Evolutionary conservation across 179 eudicot species (phyloP), one percentile per base, ranked within the genome.

Genomic region (Heliamphora pulchella): DNA sequence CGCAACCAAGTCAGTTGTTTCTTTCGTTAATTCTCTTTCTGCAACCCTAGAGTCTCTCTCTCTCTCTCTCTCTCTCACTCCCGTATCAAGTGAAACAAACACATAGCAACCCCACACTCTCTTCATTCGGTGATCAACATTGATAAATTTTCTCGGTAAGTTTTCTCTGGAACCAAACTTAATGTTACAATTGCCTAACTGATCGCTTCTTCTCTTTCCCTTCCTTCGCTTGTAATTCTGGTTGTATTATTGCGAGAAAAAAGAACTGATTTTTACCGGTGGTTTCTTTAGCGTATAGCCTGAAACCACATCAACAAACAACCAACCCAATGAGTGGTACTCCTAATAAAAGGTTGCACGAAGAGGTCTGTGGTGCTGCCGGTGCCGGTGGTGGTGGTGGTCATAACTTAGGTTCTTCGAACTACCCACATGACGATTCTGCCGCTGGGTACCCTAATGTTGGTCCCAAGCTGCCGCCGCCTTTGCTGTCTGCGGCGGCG

Each of bases 281-380:
- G 64, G 22, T 74, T 74, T 74, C 8, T 31, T 31, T 31, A 31
- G 31, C 39, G 18, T 73, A 58, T 18, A 47, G 75, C 8, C 18
- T 48, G 17, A 4, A 51, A 2, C 59, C 43, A 13, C n/a, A 14
- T 17, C 20, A 7, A 15, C 50, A 6, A 74, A 22, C 44, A 8
- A 20, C 10, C 46, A 14, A 13, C 70, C 80, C 50, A 8, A 87
- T 87, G 90, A 87, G 88, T 82, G 72, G 74, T 78, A 78, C 90
- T 58, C 87, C 90, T 1, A 85, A 58, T 73, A 87, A 83, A 71
- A 85, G 86, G 76, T 67, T 81, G 68, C 87, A 83, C 18, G 88
- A 85, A 58, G 86, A 87, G 67, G 68, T 47, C 5, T 80, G 81
- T 9, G 85, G 86, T 67, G 73, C 55, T 18, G 76, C 81, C 46